Evolutionary conservation across 495 filamentous ascomycete species (phyloP), one percentile per base, ranked within the genome.

Genomic region (Saxispiralis lemnorum): DNA sequence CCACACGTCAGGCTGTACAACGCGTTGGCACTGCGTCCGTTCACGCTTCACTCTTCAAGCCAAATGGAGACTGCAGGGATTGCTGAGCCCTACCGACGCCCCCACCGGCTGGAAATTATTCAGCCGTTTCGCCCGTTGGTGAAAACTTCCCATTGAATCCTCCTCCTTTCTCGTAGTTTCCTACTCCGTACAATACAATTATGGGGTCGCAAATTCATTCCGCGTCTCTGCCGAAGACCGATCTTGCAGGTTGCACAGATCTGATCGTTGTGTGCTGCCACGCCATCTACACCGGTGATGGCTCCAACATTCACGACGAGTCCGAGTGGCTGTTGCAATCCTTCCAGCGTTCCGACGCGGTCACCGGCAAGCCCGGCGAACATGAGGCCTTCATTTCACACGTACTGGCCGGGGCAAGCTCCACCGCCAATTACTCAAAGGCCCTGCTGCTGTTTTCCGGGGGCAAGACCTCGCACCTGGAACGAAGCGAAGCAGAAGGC

Each of bases 191-290:
- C 24, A 28, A 9, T 28, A 28, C 9, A 28, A 28, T 28, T 5
- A 28, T 28, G 24, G 24, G 24, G 5, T 28, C 24, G 24, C 24
- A 28, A 28, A 28, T 28, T 9, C 5, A 28, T 5, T 4, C 24
- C 5, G 24, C 24, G 24, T 9, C 24, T 4, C 4, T 28, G 5
- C 5, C 24, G 24, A 28, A 4, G 9, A 28, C 5, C 24, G 34
- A 35, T n/a, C 34, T 13, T 17, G 37, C 19, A 6, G 20, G 35
- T 13, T 51, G 44, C 39, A 44, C 31, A 7, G 35, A 51, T 2
- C 35, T 55, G 30, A 40, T 61, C 18, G 49, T 63, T 15, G 50
- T 63, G 17, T 63, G 59, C 53, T 61, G 59, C 47, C 61, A 64
- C 41, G 53, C 56, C 28, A 58, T 55, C 12, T 62, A 54, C 52